Base-by-base conservation (phyloP, 1,139 yeast species). In the Saccharomycopsis phalli region DNA sequence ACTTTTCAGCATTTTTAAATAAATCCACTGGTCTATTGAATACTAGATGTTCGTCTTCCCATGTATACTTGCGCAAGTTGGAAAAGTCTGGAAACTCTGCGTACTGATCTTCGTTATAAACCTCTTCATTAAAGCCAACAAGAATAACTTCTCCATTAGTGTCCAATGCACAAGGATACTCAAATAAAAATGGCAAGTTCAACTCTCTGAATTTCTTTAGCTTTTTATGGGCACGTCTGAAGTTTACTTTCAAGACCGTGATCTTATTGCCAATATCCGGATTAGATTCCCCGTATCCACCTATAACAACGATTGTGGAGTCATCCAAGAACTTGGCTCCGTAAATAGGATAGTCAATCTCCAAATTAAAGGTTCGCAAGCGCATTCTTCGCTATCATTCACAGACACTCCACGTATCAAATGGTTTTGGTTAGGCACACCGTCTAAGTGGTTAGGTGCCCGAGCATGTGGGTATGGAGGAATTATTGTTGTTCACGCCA, bases 201-300 rank as follows among this genome's bases (percentile, higher is more conserved):
- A 78, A 68, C 52, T 81, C 91, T 47, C 86, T 63, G 52, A 69
- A 76, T 50, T 75, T 63, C 52, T 75, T 81, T 42, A 81, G 57
- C 32, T 72, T 67, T 46, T 76, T 69, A 21, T 50, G 54, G 49
- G 74, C 71, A 35, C 62, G 57, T 29, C 67, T 64, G 46, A 76
- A 76, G 51, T 72, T 71, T 42, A 81, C 65, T 43, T 72, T 65
- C 36, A 80, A 60, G 14, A 81, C 86, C n/a, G 87, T 76, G 51
- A 88, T 66, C 57, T 82, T 86, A 59, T 88, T 88, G 35, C 91
- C 83, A 42, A 87, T 76, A 34, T 95, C 96, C 54, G 84, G 79
- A 53, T 74, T 79, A 13, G 94, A 94, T 58, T 84, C 94, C 30
- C 96, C 97, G 29, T 96, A 96, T 34, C 97, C 98, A 32, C 98